Conservation (phyloP, 352 stramenopile species). For the Pythium sukuiense region DNA sequence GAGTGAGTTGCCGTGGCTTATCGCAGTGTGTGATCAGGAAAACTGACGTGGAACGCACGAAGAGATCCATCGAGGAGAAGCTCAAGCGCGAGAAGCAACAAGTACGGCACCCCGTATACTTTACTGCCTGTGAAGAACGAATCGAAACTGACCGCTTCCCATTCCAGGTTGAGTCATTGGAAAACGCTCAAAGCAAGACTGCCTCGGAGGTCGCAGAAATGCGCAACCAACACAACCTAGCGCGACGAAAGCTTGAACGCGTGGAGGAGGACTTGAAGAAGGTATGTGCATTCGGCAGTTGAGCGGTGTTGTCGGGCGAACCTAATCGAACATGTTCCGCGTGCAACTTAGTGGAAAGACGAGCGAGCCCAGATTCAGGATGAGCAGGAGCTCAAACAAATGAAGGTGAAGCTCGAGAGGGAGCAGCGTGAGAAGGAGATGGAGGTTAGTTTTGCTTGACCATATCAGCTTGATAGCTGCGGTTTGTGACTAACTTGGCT, state of each 20-base stretch:
- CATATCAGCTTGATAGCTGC: too few relatives aligned
- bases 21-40: slow-evolving; percentile 35
- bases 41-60: slow-evolving; percentile 43
- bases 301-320: too few relatives aligned
- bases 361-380: slow-evolving; percentile 53
- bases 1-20: neutral
- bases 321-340: too few relatives aligned
- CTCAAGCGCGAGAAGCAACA: slow-evolving; percentile 68
- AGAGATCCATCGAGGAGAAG: slow-evolving; percentile 57
- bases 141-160: too few relatives aligned
- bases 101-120: slow-evolving; percentile 9
- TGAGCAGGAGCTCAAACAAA: slow-evolving; percentile 47
- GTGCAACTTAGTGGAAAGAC: slow-evolving; percentile 49
- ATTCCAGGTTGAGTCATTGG: slow-evolving; percentile 58
- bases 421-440: slow-evolving; percentile 70
- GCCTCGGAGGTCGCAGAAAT: slow-evolving; percentile 68
- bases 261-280: slow-evolving; percentile 60
- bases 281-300: slow-evolving; percentile 20
- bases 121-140: too few relatives aligned
- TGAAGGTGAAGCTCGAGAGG: slow-evolving; percentile 65
- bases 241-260: slow-evolving; percentile 63
- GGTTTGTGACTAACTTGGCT: neutral
- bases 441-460: slow-evolving; percentile 36
- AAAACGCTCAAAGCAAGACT: slow-evolving; percentile 68
- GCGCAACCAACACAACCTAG: slow-evolving; percentile 68